These are phyloP conservation scores for Rhizoclosmatium hyalinum DNA, from an alignment of 371 early-diverging fungal genomes.

Conservation along the genomic window DNA sequence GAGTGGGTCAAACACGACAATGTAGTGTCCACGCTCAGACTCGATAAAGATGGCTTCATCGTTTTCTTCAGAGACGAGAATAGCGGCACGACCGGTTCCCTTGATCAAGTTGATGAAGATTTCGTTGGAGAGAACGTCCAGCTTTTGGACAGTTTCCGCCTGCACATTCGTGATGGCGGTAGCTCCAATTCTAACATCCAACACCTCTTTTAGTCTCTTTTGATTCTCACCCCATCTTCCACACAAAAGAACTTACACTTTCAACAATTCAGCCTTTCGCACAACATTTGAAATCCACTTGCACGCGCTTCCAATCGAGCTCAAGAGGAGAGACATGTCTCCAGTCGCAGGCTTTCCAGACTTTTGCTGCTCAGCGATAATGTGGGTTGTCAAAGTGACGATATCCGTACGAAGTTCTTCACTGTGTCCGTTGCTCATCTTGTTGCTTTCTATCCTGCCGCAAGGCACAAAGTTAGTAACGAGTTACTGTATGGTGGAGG, in stretches of 20 bases:
- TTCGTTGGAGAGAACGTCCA: constrained; percentile 95
- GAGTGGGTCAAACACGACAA: constrained; percentile 96
- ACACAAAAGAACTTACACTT: constrained; percentile 73
- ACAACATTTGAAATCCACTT: constrained; percentile 97
- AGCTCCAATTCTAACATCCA: constrained; percentile 70
- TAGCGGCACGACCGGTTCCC: constrained; percentile 88
- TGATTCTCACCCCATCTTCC: neutral
- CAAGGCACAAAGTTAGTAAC: too few species aligned
- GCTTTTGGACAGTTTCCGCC: constrained; percentile 95
- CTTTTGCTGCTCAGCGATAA: constrained; percentile 87
- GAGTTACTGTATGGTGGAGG: too few species aligned
- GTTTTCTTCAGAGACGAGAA: constrained; percentile 96
- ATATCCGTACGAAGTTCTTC: constrained; percentile 79
- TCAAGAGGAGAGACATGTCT: constrained; percentile 90
- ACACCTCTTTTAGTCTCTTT: neutral
- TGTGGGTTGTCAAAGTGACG: constrained; percentile 92
- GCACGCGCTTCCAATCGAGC: constrained; percentile 93
- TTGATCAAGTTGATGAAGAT: constrained; percentile 95
- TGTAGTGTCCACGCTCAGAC: constrained; percentile 84
- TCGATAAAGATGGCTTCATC: constrained; percentile 90
- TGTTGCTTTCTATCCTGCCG: too few species aligned
- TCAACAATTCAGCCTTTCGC: constrained; percentile 93
- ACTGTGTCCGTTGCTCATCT: too few species aligned
- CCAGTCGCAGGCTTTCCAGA: constrained; percentile 86
- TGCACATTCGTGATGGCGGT: constrained; percentile 89